These are phyloP conservation scores for Lolium rigidum DNA, from an alignment of 176 grass and related monocot species.

Conservation along the genomic window DNA sequence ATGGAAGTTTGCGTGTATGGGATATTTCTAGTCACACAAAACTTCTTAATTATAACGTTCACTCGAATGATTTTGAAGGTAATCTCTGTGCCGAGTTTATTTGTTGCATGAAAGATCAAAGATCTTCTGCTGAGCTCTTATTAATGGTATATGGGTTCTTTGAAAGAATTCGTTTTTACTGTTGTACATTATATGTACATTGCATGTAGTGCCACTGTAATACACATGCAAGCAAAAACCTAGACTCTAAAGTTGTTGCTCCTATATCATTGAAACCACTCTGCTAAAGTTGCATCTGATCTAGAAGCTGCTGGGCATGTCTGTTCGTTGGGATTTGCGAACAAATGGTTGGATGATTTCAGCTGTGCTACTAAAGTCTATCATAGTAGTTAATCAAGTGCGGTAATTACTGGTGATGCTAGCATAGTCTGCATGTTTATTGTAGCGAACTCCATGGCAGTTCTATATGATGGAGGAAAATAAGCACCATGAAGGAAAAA, in stretches of 20 bases:
- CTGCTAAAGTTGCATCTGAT: conserved; percentile 19
- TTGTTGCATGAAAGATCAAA: conserved; percentile 31
- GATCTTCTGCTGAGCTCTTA: not conserved
- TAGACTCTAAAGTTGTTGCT: conserved; percentile 25
- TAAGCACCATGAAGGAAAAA: not conserved
- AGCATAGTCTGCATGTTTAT: conserved; percentile 30
- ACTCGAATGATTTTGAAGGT: conserved; percentile 68
- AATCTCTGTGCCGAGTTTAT: conserved; percentile 50
- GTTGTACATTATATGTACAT: conserved; percentile 10
- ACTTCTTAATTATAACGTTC: conserved; percentile 68
- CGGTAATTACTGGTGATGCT: conserved; percentile 36
- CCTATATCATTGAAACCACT: conserved; percentile 26
- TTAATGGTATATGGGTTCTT: conserved; percentile 19
- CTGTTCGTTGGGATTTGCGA: not conserved
- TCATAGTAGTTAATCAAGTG: not conserved
- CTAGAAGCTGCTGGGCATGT: not conserved
- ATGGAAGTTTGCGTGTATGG: conserved; percentile 87
- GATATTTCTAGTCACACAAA: conserved; percentile 72
- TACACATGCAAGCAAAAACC: not conserved
- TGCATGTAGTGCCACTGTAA: conserved; percentile 33
- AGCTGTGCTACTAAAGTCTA: conserved; percentile 16
- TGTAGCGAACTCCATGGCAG: conserved; percentile 14
- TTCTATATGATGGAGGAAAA: not conserved
- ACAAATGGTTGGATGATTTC: not conserved
- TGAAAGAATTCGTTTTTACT: conserved; percentile 5